phyloP scores from a whole-genome alignment of 2,329 filamentous ascomycete genomes.

The Botrytis byssoidea region DNA sequence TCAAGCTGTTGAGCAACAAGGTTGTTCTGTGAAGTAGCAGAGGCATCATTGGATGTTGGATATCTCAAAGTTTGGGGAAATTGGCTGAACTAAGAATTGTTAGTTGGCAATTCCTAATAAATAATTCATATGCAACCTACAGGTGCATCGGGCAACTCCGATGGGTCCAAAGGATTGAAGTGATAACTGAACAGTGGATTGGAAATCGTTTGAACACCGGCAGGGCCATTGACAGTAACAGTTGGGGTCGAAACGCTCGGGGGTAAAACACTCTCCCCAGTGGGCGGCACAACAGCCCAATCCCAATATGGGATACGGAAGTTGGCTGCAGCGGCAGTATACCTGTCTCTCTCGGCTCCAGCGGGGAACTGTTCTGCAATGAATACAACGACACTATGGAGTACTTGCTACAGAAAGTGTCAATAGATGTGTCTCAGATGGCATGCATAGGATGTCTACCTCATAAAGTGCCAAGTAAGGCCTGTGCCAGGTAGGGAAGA shows the following conservation, averaged over 20 bases:
- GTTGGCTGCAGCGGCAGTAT: constrained; percentile 44
- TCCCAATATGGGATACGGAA: constrained; percentile 51
- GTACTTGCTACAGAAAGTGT: constrained; percentile 48
- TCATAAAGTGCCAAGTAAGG: constrained; percentile 56
- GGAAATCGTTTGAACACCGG: constrained; percentile 41
- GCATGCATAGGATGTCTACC: constrained; percentile 40
- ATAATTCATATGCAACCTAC: constrained; percentile 45
- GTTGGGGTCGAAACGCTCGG: constrained; percentile 46
- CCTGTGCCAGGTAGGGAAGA: constrained; percentile 51
- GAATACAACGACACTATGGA: constrained; percentile 47
- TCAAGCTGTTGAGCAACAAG: constrained; percentile 53
- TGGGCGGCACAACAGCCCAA: constrained; percentile 47
- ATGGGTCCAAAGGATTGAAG: constrained; percentile 46
- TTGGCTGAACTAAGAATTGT: constrained; percentile 50
- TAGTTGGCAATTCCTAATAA: not conserved
- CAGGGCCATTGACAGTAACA: constrained; percentile 55
- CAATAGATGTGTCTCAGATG: not conserved
- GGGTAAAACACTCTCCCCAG: constrained; percentile 50
- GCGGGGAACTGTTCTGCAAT: constrained; percentile 43
- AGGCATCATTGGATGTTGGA: constrained; percentile 44
- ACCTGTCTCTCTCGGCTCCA: constrained; percentile 40
- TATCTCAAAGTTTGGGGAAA: constrained; percentile 61
- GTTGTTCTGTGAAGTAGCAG: constrained; percentile 58
- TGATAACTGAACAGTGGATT: constrained; percentile 55
- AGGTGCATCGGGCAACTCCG: constrained; percentile 57